Evolutionary conservation across 2,329 filamentous ascomycete species (phyloP).

Genomic region (Fusarium citri): DNA sequence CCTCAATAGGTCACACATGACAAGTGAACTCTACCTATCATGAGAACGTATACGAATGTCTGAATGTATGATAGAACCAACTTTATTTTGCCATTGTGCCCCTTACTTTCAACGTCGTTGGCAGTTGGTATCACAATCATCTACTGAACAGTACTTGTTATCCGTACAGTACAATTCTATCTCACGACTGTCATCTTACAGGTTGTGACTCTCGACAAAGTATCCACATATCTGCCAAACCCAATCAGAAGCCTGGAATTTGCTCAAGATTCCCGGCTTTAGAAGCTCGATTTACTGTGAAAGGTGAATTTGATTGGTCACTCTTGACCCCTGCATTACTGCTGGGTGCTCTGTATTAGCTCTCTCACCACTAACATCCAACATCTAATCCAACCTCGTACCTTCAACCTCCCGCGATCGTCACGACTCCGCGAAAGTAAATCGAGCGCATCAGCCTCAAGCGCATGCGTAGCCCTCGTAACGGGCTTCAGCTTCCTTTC

Average conservation of each 20-base stretch:
- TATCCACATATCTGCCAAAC: not conserved
- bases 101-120: slow-evolving; percentile 1
- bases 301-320: slow-evolving; percentile 33
- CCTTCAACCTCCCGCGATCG: slow-evolving; percentile 32
- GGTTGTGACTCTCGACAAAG: slow-evolving; percentile 11
- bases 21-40: not conserved
- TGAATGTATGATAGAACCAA: not conserved
- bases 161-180: not conserved
- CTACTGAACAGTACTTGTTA: not conserved
- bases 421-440: slow-evolving; percentile 24
- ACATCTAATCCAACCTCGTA: slow-evolving; percentile 30
- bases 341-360: slow-evolving; percentile 25
- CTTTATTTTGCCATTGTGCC: not conserved
- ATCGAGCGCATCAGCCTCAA: slow-evolving; percentile 24
- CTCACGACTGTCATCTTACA: not conserved
- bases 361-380: slow-evolving; percentile 42
- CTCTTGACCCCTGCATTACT: slow-evolving; percentile 13
- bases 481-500: slow-evolving; percentile 20
- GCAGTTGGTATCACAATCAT: not conserved
- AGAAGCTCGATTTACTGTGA: slow-evolving; percentile 31
- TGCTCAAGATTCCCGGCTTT: slow-evolving; percentile 23
- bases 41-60: not conserved
- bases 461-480: slow-evolving; percentile 33
- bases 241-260: slow-evolving; percentile 33
- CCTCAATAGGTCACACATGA: not conserved